Base-by-base conservation (phyloP, 306 rosid genomes). In the Coriaria nepalensis region DNA sequence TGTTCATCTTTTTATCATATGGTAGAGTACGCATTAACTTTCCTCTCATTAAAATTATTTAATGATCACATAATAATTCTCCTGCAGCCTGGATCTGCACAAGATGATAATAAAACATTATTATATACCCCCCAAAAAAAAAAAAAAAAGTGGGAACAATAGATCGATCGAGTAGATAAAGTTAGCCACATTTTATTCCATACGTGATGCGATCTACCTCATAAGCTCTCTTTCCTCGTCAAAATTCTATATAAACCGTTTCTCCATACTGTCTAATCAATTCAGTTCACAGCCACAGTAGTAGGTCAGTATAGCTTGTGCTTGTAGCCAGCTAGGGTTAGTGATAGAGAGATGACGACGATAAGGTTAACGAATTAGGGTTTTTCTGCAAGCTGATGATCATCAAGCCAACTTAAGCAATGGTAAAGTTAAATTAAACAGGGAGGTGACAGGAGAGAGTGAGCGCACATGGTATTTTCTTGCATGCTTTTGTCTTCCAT, bases 181-280 rank as follows among this genome's bases (percentile, higher is more conserved):
- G 71, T 20, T 20, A 20, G 29, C 50, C 76, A 69, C 72, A 74
- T 63, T n/a, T 61, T 81, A 81, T 88, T 88, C 93, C 74, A 66
- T 60, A 49, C 50, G 50, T 66, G 73, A 61, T 70, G 78, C 62
- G 62, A 37, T 20, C 29, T 20, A 20, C 43, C 43, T 46, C 47
- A 20, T 3, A 20, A 20, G 47, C 43, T 59, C 55, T 49, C 73
- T 54, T 12, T 43, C 43, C n/a, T 35, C 51, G 37, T 63, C 42
- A 45, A 35, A 33, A 33, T 12, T 41, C 86, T 83, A 83, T 88
- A 83, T 78, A 88, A 67, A 61, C 42, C 63, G 51, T 63, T 62
- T 20, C 43, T 43, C 56, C 68, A 55, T n/a, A n/a, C 29, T 53
- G 63, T 43, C 71, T 48, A 55, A 54, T 34, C 49, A 37, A 12